Percentiles rank a stretch among this genome's conserved stretches.
These are phyloP conservation scores for Lasiodiplodia citricola DNA, from an alignment of 2,329 filamentous ascomycete genomes.

Conservation along the genomic window DNA sequence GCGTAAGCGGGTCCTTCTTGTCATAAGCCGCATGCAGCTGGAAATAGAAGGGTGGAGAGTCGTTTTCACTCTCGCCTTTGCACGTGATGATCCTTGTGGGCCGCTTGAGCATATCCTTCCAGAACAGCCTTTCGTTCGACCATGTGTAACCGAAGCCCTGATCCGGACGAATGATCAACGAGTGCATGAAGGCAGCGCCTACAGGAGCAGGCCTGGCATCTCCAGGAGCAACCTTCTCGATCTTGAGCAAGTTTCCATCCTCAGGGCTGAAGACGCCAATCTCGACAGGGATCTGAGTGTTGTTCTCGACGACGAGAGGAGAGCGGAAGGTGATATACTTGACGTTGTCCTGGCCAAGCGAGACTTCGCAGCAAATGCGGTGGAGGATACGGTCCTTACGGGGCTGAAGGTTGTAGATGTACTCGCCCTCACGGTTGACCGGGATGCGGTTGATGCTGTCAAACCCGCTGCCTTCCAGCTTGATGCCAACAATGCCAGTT, in stretches of 20 bases:
- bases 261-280: conserved; percentile 87
- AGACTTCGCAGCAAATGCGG: conserved; percentile 89
- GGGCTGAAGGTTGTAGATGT: conserved; percentile 85
- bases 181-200: conserved; percentile 89
- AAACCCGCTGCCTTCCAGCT: conserved; percentile 91
- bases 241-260: conserved; percentile 90
- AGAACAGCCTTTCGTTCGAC: conserved; percentile 89
- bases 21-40: conserved; percentile 89
- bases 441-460: conserved; percentile 87
- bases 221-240: conserved; percentile 95
- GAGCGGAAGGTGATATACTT: conserved; percentile 97
- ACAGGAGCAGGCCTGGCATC: conserved; percentile 89
- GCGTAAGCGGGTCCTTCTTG: conserved; percentile 79
- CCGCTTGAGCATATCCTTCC: conserved; percentile 85
- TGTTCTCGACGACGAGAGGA: conserved; percentile 89
- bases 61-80: conserved; percentile 80
- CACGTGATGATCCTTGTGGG: conserved; percentile 89
- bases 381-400: conserved; percentile 85
- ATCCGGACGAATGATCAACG: conserved; percentile 84
- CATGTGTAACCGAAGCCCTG: conserved; percentile 96
- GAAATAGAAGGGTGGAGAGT: conserved; percentile 87
- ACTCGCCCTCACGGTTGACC: conserved; percentile 93
- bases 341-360: conserved; percentile 89
- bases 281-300: conserved; percentile 95
- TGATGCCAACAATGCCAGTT: conserved; percentile 78